Percentiles rank a stretch among this genome's conserved stretches.
These are phyloP conservation scores for Zasmidium angulare DNA, from an alignment of 2,329 filamentous ascomycete species.

Conservation along the genomic window DNA sequence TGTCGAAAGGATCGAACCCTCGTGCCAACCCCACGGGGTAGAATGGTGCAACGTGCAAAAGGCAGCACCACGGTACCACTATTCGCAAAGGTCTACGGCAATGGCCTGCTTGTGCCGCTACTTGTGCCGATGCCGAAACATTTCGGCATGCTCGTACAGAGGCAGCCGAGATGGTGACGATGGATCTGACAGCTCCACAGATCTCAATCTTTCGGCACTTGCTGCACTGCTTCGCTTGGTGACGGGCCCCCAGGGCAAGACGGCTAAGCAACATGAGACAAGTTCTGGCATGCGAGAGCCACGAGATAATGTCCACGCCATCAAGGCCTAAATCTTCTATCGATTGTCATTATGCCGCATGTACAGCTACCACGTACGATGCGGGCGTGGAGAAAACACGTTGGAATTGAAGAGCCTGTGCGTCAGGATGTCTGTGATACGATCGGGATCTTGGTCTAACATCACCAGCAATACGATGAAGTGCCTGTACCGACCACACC, in stretches of 20 bases:
- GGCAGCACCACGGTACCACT: background rate
- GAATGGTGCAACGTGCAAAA: background rate
- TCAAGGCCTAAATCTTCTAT: background rate
- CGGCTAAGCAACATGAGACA: background rate
- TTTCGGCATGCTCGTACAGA: background rate
- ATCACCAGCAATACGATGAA: conserved; percentile 12
- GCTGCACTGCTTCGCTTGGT: too few species aligned
- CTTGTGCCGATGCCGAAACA: background rate
- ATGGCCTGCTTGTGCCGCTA: background rate
- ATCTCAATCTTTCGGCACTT: background rate
- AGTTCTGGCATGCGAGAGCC: background rate
- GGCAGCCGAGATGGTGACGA: background rate
- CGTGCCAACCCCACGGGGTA: background rate
- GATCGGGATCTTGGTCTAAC: too few species aligned
- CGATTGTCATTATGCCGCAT: background rate
- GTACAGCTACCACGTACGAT: background rate
- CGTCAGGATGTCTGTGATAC: too few species aligned
- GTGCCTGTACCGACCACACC: conserved; percentile 29
- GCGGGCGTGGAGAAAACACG: background rate
- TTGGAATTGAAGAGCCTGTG: background rate
- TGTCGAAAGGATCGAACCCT: background rate
- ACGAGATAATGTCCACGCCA: background rate
- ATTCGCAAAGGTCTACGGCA: background rate
- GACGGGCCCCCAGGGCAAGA: too few species aligned
- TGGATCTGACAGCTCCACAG: background rate